These are phyloP conservation scores for Anisodus tanguticus DNA, from an alignment of 257 asterid species.

Conservation along the genomic window DNA sequence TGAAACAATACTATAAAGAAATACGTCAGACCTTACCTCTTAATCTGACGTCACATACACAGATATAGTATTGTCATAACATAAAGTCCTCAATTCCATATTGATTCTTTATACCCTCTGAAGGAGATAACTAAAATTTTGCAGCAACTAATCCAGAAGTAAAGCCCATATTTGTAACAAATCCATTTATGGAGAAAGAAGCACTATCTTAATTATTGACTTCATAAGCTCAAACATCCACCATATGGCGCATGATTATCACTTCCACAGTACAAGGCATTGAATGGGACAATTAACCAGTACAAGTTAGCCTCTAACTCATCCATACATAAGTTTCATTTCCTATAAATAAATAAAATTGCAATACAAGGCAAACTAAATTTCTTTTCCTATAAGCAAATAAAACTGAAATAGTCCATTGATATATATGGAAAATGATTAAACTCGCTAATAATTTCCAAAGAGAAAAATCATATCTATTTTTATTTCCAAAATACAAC, in stretches of 20 bases:
- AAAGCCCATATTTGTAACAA: background rate
- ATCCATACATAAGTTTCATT: background rate
- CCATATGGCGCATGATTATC: background rate
- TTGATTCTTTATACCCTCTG: conserved; percentile 4
- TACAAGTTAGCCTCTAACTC: background rate
- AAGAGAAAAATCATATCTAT: background rate
- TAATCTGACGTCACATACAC: background rate
- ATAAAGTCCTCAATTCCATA: conserved; percentile 12
- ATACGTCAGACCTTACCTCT: background rate
- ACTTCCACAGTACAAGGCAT: background rate
- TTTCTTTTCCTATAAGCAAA: no score
- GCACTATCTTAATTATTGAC: conserved; percentile 4
- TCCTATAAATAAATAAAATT: background rate
- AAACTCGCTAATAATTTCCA: background rate
- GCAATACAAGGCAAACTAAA: background rate
- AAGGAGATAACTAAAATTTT: background rate
- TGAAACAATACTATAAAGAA: no score
- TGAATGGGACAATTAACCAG: background rate
- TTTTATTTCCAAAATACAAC: conserved; percentile 16
- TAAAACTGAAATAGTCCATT: no score
- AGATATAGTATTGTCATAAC: background rate
- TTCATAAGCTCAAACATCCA: conserved; percentile 15
- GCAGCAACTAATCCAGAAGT: conserved; percentile 11
- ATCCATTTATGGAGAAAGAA: background rate
- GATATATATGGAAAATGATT: background rate